Evolutionary conservation across 2,329 filamentous ascomycete species (phyloP).

Genomic region (Colletotrichum lindemuthianum): DNA sequence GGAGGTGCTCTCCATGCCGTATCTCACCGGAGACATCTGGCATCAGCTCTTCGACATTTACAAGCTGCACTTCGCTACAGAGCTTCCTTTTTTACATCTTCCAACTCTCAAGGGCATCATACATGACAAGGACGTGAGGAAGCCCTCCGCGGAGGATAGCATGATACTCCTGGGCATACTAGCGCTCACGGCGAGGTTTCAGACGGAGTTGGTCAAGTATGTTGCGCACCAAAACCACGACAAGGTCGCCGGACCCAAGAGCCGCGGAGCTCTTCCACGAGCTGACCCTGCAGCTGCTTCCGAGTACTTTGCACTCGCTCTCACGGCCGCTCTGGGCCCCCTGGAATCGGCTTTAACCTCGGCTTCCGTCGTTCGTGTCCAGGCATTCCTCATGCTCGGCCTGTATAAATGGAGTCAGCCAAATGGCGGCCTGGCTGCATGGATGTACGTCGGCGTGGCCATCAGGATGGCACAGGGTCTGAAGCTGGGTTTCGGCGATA

Average conservation of each 20-base stretch:
- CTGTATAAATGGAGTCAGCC: conserved; percentile 78
- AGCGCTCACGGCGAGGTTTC: conserved; percentile 75
- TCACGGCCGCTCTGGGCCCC: conserved; percentile 61
- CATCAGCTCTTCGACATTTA: conserved; percentile 76
- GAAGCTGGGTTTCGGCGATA: conserved; percentile 67
- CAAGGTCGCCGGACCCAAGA: conserved; percentile 44
- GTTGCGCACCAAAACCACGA: conserved; percentile 51
- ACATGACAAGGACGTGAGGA: conserved; percentile 48
- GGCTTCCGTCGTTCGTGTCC: conserved; percentile 70
- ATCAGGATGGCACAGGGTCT: conserved; percentile 72
- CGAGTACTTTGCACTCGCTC: conserved; percentile 71
- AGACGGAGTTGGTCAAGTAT: conserved; percentile 67
- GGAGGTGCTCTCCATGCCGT: conserved; percentile 69
- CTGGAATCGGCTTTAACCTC: conserved; percentile 58
- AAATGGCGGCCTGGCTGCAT: conserved; percentile 67
- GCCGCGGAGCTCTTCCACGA: conserved; percentile 47
- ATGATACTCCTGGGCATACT: conserved; percentile 73
- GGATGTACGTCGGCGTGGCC: conserved; percentile 73
- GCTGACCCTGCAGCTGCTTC: conserved; percentile 66
- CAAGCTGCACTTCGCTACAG: conserved; percentile 76
- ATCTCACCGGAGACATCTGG: conserved; percentile 74
- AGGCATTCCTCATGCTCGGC: conserved; percentile 76
- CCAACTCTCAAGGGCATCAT: conserved; percentile 68
- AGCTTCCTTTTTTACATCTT: conserved; percentile 77
- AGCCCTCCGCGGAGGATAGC: conserved; percentile 59